A percentile compares a stretch with the other conserved stretches of the same genome.
Evolutionary conservation across 2,329 filamentous ascomycete species (phyloP).

Genomic region (Sporothrix luriei): DNA sequence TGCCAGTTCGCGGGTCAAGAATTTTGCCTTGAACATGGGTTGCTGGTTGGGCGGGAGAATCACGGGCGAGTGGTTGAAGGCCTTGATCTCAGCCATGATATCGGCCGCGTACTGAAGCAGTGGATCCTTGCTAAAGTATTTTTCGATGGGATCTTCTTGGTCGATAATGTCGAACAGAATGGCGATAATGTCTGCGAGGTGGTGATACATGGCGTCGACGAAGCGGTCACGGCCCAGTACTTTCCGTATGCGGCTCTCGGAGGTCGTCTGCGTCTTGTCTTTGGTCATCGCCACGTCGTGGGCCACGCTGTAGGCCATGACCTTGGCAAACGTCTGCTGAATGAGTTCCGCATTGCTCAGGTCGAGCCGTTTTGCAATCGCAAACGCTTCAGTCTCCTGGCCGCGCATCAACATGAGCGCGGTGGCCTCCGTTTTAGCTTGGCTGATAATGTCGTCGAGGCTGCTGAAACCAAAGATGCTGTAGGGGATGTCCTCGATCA

Average conservation of each 20-base stretch:
- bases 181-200: slow-evolving; percentile 77
- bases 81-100: slow-evolving; percentile 69
- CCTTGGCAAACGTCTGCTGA: slow-evolving; percentile 70
- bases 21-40: slow-evolving; percentile 79
- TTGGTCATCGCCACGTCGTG: slow-evolving; percentile 63
- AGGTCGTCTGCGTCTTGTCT: slow-evolving; percentile 52
- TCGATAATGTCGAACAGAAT: slow-evolving; percentile 76
- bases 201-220: slow-evolving; percentile 62
- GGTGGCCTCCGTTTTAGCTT: slow-evolving; percentile 74
- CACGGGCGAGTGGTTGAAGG: slow-evolving; percentile 65
- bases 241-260: slow-evolving; percentile 68
- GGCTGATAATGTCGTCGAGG: slow-evolving; percentile 67
- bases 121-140: slow-evolving; percentile 62
- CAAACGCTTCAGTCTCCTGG: slow-evolving; percentile 63
- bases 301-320: slow-evolving; percentile 80
- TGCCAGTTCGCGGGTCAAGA: slow-evolving; percentile 72
- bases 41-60: slow-evolving; percentile 77
- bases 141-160: slow-evolving; percentile 74
- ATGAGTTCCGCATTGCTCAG: slow-evolving; percentile 61
- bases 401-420: slow-evolving; percentile 82
- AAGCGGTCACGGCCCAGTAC: slow-evolving; percentile 69
- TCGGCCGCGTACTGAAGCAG: slow-evolving; percentile 63
- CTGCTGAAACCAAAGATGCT: slow-evolving; percentile 77
- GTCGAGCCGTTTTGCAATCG: slow-evolving; percentile 62
- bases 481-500: slow-evolving; percentile 74